Evolutionary conservation across 148 eudicot species (phyloP).

Genomic region (Chenopodium quinoa): DNA sequence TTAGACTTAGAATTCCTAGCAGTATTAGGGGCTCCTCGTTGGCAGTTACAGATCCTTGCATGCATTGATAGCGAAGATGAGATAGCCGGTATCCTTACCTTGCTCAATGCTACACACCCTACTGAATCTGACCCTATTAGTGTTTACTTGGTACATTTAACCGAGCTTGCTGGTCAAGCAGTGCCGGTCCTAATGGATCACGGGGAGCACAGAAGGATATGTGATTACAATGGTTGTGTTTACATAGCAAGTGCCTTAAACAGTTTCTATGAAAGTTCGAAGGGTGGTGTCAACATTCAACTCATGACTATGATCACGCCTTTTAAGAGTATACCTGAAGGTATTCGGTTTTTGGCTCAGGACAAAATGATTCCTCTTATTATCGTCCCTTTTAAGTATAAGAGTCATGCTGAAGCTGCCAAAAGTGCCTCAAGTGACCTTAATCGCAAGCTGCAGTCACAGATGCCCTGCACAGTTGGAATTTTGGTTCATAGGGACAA

Average conservation of each 20-base stretch:
- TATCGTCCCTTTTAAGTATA: slow-evolving; percentile 30
- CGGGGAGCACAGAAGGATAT: slow-evolving; percentile 11
- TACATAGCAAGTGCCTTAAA: slow-evolving; percentile 23
- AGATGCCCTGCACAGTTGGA: slow-evolving; percentile 25
- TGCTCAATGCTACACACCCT: slow-evolving; percentile 27
- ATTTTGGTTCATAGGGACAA: slow-evolving; percentile 27
- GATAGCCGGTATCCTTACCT: slow-evolving; percentile 20
- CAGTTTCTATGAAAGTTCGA: not conserved
- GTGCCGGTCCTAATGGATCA: slow-evolving; percentile 24
- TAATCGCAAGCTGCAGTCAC: slow-evolving; percentile 20
- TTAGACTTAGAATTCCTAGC: slow-evolving; percentile 14
- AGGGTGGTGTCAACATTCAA: slow-evolving; percentile 17
- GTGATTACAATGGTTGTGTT: slow-evolving; percentile 25
- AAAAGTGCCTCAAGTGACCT: slow-evolving; percentile 3
- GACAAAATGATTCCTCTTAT: slow-evolving; percentile 29
- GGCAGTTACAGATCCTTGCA: slow-evolving; percentile 28
- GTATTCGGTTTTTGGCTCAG: slow-evolving; percentile 15
- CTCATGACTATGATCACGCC: slow-evolving; percentile 34
- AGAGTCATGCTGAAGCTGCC: not conserved
- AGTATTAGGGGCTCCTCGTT: not conserved
- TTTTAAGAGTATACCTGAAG: slow-evolving; percentile 20
- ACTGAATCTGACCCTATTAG: slow-evolving; percentile 15
- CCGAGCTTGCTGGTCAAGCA: slow-evolving; percentile 32
- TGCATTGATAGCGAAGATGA: slow-evolving; percentile 31
- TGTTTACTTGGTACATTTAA: slow-evolving; percentile 26